Evolutionary conservation across 306 rosid genomes (phyloP).

Genomic region (Lathyrus oleraceus): DNA sequence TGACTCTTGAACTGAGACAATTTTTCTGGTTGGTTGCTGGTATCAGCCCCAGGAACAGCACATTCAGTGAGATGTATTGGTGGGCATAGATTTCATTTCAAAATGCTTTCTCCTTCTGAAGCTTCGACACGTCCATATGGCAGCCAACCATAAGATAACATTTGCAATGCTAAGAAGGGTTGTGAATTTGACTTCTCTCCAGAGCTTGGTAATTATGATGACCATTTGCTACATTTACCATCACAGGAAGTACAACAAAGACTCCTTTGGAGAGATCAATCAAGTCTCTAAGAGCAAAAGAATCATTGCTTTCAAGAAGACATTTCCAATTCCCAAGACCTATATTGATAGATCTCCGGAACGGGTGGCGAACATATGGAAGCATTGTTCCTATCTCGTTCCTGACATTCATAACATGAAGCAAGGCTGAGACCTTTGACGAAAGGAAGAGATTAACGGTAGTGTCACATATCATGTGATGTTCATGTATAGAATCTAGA

Average conservation of each 20-base stretch:
- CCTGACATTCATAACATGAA: too few species aligned
- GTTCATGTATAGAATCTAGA: too few species aligned
- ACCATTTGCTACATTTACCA: constrained; percentile 41
- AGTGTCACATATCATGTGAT: too few species aligned
- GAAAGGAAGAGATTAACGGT: too few species aligned
- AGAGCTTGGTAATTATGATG: constrained; percentile 44
- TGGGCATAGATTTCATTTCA: constrained; percentile 43
- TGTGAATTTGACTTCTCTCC: constrained; percentile 51
- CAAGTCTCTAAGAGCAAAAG: too few species aligned
- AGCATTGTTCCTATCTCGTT: too few species aligned
- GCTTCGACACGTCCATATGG: constrained; percentile 35
- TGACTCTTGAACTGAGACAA: constrained; percentile 37
- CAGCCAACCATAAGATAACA: constrained; percentile 39
- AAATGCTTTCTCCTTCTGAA: constrained; percentile 45
- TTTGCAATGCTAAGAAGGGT: constrained; percentile 50
- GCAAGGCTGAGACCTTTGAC: too few species aligned
- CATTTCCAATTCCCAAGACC: too few species aligned
- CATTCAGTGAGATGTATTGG: constrained; percentile 35
- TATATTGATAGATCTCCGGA: too few species aligned
- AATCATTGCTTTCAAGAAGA: too few species aligned
- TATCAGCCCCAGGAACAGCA: constrained; percentile 30
- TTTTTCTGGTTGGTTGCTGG: constrained; percentile 30
- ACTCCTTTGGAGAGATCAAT: too few species aligned
- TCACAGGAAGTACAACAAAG: constrained; percentile 43
- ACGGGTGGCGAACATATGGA: too few species aligned